Percentiles rank a stretch among this genome's conserved stretches.
Evolutionary conservation across 2,329 filamentous ascomycete species (phyloP).

Genomic region (Colletotrichum graminicola): DNA sequence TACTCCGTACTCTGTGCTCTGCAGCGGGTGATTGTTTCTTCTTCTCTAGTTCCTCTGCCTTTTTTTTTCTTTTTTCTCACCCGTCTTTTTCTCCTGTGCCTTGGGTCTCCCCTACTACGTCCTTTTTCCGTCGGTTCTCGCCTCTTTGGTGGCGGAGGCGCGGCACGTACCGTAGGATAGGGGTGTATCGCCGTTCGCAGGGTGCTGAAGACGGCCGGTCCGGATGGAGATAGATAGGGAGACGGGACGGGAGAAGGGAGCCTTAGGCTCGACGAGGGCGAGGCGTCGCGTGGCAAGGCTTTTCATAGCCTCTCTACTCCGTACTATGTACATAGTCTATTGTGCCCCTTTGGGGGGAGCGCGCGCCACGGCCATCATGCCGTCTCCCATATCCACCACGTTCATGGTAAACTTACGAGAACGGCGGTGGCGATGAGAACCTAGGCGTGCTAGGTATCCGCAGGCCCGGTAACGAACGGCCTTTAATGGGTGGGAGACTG

Average conservation of each 20-base stretch:
- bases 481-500: background rate
- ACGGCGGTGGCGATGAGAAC: slow-evolving; percentile 12
- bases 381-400: background rate
- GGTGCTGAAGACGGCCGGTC: slow-evolving; percentile 18
- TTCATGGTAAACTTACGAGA: slow-evolving; percentile 18
- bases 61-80: background rate
- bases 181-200: slow-evolving; percentile 29
- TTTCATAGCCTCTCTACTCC: slow-evolving; percentile 14
- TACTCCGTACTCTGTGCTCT: background rate
- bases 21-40: background rate
- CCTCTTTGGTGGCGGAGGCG: slow-evolving; percentile 16
- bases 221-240: slow-evolving; percentile 31
- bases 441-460: background rate
- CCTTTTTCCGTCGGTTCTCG: background rate
- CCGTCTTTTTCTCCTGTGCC: background rate
- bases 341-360: background rate
- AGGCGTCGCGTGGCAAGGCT: slow-evolving; percentile 8
- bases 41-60: background rate
- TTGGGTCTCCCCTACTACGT: background rate
- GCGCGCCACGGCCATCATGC: background rate
- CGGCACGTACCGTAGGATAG: background rate
- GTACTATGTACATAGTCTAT: no score
- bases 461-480: background rate
- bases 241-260: slow-evolving; percentile 4
- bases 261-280: background rate